Evolutionary conservation across 176 grass and related monocot genomes (phyloP), one percentile per base, ranked within the genome.

Genomic region (Microstegium vimineum): DNA sequence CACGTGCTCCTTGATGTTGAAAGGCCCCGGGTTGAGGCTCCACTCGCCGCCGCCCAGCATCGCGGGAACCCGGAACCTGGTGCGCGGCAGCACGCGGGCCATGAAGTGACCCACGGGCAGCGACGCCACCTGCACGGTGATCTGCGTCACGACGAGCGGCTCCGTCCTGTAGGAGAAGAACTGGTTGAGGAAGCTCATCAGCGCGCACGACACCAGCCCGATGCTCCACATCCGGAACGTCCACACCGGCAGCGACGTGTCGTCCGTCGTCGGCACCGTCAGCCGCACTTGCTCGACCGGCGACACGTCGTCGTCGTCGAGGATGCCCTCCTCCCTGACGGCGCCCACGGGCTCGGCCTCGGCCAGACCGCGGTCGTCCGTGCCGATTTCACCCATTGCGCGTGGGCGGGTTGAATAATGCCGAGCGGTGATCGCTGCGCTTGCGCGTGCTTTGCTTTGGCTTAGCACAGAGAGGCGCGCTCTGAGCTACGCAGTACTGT

Each of bases 1-100:
- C 45, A 97, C 94, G 87, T 94, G 94, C 92, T 97, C 94, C 92
- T 97, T 97, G 71, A 94, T 90, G 85, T 97, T 94, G 87, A 97
- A 97, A 4, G 94, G 94, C 0, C 94, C 94, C 45, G 94, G 94
- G 72, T 97, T 94, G 34, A 97, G 86, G 84, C 83, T 83, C 83
- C n/a, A n/a, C n/a, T n/a, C n/a, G n/a, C n/a, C n/a, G n/a, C n/a
- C n/a, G n/a, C n/a, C n/a, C n/a, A n/a, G n/a, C n/a, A n/a, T n/a
- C n/a, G n/a, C n/a, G n/a, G n/a, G n/a, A n/a, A n/a, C n/a, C n/a
- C n/a, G n/a, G 86, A 90, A 86, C 41, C 17, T 33, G 37, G 76
- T 27, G 61, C 52, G 56, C 38, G 94, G 92, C 7, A 97, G 92
- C n/a, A 81, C 81, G 0, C 77, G n/a, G n/a, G 94, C 94, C 73